Evolutionary conservation across 2,329 filamentous ascomycete species (phyloP).

Genomic region (Bipolaris gigantea): DNA sequence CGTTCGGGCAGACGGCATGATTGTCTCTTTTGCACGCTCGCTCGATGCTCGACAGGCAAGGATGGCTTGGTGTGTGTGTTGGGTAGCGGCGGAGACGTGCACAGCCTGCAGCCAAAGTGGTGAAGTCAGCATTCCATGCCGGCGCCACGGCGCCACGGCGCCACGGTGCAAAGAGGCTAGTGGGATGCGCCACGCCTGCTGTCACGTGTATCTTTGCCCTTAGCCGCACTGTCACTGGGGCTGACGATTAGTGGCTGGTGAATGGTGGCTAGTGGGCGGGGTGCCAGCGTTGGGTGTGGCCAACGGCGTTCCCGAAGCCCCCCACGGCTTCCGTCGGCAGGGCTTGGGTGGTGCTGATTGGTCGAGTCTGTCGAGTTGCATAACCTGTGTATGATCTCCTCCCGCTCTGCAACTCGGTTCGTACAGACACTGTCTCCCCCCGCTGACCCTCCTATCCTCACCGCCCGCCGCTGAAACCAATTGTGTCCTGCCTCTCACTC

Average conservation of each 20-base stretch:
- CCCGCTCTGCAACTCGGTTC: slow-evolving; percentile 32
- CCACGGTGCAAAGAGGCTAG: slow-evolving; percentile 9
- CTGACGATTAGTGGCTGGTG: not conserved
- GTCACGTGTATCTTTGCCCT: not conserved
- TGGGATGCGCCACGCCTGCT: not conserved
- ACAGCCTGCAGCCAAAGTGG: slow-evolving; percentile 6
- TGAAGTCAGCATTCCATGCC: slow-evolving; percentile 10
- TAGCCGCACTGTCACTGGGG: slow-evolving; percentile 1
- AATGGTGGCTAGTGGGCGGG: not conserved
- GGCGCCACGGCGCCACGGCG: slow-evolving; percentile 1
- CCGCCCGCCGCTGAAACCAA: slow-evolving; percentile 33
- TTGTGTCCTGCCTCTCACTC: slow-evolving; percentile 1
- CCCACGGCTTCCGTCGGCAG: slow-evolving; percentile 3
- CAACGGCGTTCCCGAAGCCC: slow-evolving; percentile 7
- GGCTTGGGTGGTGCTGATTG: not conserved
- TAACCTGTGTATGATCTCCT: slow-evolving; percentile 14
- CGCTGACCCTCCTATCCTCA: slow-evolving; percentile 15
- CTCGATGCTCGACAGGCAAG: not conserved
- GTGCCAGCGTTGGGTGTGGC: not conserved
- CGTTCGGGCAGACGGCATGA: slow-evolving; percentile 33
- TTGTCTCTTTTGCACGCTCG: slow-evolving; percentile 4
- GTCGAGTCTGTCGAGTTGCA: slow-evolving; percentile 5
- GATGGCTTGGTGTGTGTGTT: not conserved
- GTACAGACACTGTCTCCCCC: slow-evolving; percentile 28
- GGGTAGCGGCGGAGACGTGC: slow-evolving; percentile 3